phyloP scores from a whole-genome alignment of 495 filamentous ascomycete genomes.

The Aspergillus nidulans region DNA sequence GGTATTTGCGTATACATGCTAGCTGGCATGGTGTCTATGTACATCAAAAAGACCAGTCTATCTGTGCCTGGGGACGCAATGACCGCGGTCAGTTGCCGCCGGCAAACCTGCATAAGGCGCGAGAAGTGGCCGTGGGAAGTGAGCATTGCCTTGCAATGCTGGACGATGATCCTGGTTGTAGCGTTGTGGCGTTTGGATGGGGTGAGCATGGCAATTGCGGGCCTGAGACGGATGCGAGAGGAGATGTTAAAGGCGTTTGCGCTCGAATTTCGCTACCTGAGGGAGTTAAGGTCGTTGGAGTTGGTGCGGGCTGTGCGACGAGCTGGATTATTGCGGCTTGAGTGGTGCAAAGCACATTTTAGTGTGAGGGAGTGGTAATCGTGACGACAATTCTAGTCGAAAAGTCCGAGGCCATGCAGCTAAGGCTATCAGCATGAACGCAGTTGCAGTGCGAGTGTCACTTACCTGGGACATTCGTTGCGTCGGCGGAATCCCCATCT shows the following conservation, averaged over 20 bases:
- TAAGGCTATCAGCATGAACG: constrained; percentile 20
- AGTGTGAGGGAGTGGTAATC: too few relatives aligned
- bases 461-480: constrained; percentile 49
- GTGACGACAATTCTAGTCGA: too few relatives aligned
- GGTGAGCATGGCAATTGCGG: constrained; percentile 98
- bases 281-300: constrained; percentile 37
- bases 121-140: constrained; percentile 70
- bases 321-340: constrained; percentile 64
- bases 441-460: not conserved
- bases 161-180: constrained; percentile 34
- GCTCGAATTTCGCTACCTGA: constrained; percentile 54
- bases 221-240: constrained; percentile 50
- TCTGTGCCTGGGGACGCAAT: constrained; percentile 64
- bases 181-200: constrained; percentile 83
- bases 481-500: constrained; percentile 46
- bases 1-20: constrained; percentile 47
- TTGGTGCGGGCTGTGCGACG: constrained; percentile 86
- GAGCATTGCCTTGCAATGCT: constrained; percentile 76
- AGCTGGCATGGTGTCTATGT: constrained; percentile 83
- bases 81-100: constrained; percentile 81
- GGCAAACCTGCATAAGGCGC: constrained; percentile 42
- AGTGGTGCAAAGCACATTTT: too few relatives aligned
- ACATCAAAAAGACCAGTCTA: constrained; percentile 32
- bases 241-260: constrained; percentile 61
- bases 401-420: constrained; percentile 43